Percentiles rank a stretch among this genome's conserved stretches.
These are phyloP conservation scores for Arthrobotrys conoides DNA, from an alignment of 2,329 filamentous ascomycete species.

Conservation along the genomic window DNA sequence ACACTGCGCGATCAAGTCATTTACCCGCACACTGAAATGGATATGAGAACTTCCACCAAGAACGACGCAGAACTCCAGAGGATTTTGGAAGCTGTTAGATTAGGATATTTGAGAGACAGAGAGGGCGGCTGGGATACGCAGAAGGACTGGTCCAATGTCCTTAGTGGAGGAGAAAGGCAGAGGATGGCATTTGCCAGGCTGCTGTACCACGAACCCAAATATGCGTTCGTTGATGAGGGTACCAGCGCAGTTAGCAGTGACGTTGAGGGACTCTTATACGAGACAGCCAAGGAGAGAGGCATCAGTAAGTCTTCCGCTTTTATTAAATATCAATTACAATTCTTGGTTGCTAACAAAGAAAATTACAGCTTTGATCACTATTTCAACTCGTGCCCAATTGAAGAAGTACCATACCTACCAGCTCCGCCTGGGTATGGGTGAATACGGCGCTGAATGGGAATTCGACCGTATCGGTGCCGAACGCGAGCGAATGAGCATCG, in stretches of 20 bases:
- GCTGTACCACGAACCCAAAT: slow-evolving; percentile 93
- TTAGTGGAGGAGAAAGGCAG: slow-evolving; percentile 98
- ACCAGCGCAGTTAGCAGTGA: slow-evolving; percentile 95
- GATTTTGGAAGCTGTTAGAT: slow-evolving; percentile 83
- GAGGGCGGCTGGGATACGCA: slow-evolving; percentile 97
- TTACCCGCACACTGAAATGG: slow-evolving; percentile 93
- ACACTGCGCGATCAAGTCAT: slow-evolving; percentile 97
- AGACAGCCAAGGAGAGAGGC: slow-evolving; percentile 90
- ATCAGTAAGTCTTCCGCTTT: slow-evolving; percentile 78
- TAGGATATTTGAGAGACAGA: slow-evolving; percentile 90
- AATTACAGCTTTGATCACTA: slow-evolving; percentile 83
- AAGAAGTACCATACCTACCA: slow-evolving; percentile 97
- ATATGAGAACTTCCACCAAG: slow-evolving; percentile 87
- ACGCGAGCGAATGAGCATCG: slow-evolving; percentile 91
- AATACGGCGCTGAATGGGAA: slow-evolving; percentile 87
- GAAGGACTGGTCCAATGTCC: slow-evolving; percentile 98
- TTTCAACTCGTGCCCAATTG: slow-evolving; percentile 91
- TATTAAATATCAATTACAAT: slow-evolving; percentile 27
- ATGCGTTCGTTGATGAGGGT: slow-evolving; percentile 94
- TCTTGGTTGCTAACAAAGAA: slow-evolving; percentile 53
- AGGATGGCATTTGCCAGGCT: slow-evolving; percentile 90
- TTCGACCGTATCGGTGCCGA: slow-evolving; percentile 94
- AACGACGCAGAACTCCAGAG: slow-evolving; percentile 82
- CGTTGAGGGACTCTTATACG: slow-evolving; percentile 93
- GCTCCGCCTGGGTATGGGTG: slow-evolving; percentile 84